Conservation (phyloP, 768 basidiomycete genomes). For the Rhodotorula diobovata region DNA sequence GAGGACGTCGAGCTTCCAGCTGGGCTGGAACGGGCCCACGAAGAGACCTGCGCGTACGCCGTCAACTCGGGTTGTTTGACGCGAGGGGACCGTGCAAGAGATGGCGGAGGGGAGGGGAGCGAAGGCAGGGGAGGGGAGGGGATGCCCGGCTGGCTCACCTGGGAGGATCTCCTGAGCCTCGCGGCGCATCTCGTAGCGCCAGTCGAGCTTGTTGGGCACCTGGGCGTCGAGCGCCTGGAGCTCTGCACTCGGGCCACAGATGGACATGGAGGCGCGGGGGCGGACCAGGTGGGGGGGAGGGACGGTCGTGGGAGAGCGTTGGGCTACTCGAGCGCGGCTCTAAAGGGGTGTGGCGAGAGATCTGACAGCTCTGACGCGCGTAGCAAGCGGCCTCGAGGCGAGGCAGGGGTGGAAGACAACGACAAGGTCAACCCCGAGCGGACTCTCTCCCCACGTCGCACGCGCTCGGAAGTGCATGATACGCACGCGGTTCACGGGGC, state of each 20-base stretch:
- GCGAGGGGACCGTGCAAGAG: conserved; percentile 48
- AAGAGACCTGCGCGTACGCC: conserved; percentile 58
- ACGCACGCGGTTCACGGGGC: no score
- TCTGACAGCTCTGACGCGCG: no score
- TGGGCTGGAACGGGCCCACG: conserved; percentile 82
- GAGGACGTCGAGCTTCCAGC: conserved; percentile 71
- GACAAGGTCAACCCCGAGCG: no score
- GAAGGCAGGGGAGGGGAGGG: no score
- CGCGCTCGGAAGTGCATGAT: no score
- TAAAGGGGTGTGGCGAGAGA: no score
- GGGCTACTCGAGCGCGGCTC: no score
- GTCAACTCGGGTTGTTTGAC: no score
- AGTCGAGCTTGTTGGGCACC: conserved; percentile 36
- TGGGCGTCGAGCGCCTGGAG: conserved; percentile 22
- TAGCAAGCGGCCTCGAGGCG: no score
- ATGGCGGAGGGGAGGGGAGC: not conserved
- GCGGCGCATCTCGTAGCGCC: conserved; percentile 89
- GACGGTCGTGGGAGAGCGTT: not conserved
- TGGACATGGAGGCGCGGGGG: not conserved
- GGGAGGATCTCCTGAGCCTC: conserved; percentile 77
- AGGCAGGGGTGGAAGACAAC: no score
- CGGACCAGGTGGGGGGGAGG: no score
- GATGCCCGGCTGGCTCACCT: conserved; percentile 11
- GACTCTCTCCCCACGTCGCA: no score
- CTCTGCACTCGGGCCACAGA: conserved; percentile 22